Conservation (phyloP, 2,329 filamentous ascomycete species). For the Blumeriella jaapii region DNA sequence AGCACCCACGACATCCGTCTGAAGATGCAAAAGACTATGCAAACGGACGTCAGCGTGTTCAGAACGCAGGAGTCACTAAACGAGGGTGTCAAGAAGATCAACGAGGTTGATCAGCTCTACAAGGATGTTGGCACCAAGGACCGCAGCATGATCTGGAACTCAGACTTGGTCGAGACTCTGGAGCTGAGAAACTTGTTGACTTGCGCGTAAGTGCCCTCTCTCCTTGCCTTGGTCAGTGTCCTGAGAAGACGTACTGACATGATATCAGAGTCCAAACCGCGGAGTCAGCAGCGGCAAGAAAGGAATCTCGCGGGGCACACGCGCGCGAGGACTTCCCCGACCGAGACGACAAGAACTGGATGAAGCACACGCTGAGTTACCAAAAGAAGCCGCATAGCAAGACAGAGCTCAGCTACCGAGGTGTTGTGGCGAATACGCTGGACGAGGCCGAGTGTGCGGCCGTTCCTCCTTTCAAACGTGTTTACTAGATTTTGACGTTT, state of each 20-base stretch:
- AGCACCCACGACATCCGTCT: conserved; percentile 79
- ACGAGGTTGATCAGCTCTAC: conserved; percentile 70
- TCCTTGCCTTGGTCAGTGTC: neutral
- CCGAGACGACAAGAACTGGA: conserved; percentile 91
- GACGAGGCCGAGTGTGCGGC: conserved; percentile 95
- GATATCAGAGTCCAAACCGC: conserved; percentile 72
- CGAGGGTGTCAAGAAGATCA: conserved; percentile 83
- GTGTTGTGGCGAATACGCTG: conserved; percentile 70
- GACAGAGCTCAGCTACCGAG: conserved; percentile 77
- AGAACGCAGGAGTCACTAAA: conserved; percentile 77
- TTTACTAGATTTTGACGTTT: conserved; percentile 48
- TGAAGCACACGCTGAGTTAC: conserved; percentile 98
- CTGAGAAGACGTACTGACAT: conserved; percentile 3
- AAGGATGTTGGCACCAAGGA: conserved; percentile 88
- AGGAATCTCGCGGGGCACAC: conserved; percentile 95
- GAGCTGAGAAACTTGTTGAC: conserved; percentile 92
- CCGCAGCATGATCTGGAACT: conserved; percentile 99
- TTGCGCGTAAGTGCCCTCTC: conserved; percentile 39
- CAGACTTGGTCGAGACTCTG: conserved; percentile 88
- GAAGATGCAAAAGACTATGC: conserved; percentile 97
- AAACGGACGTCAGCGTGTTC: conserved; percentile 95
- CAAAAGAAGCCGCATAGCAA: conserved; percentile 86
- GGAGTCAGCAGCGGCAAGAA: conserved; percentile 77
- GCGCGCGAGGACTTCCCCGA: conserved; percentile 95
- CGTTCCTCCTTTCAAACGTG: conserved; percentile 92